Conservation (phyloP, 306 rosid species). For the Datisca glomerata region DNA sequence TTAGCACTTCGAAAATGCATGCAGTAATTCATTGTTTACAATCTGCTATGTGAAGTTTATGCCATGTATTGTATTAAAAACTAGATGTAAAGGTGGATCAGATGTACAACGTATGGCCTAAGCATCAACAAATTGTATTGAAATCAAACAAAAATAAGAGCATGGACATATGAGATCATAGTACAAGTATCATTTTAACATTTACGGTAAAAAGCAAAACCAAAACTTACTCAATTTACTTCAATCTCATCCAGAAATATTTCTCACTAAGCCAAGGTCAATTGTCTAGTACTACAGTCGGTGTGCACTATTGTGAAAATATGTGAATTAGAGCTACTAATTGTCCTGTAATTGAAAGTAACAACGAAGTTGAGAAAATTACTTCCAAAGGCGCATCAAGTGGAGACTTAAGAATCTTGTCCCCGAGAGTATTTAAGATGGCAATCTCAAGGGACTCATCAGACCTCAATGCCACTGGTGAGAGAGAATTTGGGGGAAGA, state of each 20-base stretch:
- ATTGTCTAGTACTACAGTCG: too few relatives aligned
- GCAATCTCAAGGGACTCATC: slow-evolving; percentile 86
- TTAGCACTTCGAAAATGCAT: too few relatives aligned
- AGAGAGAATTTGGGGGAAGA: slow-evolving; percentile 67
- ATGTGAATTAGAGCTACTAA: too few relatives aligned
- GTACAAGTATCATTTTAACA: too few relatives aligned
- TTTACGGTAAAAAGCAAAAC: neutral
- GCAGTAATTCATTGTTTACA: too few relatives aligned
- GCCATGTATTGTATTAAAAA: too few relatives aligned
- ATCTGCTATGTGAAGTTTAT: too few relatives aligned
- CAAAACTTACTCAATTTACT: neutral
- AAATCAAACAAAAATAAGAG: neutral
- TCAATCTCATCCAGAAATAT: too few relatives aligned
- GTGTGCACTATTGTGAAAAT: too few relatives aligned
- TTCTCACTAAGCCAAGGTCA: too few relatives aligned
- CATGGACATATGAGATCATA: neutral
- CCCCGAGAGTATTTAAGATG: slow-evolving; percentile 66
- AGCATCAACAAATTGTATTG: neutral
- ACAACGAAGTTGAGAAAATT: slow-evolving; percentile 23
- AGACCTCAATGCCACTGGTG: slow-evolving; percentile 45
- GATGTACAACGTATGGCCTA: too few relatives aligned
- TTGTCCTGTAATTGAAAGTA: neutral
- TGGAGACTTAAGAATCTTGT: slow-evolving; percentile 58
- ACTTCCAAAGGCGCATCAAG: slow-evolving; percentile 74
- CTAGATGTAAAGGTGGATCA: too few relatives aligned